Evolutionary conservation across 1,139 yeast species (phyloP).

Genomic region (Geotrichum bryndzae): DNA sequence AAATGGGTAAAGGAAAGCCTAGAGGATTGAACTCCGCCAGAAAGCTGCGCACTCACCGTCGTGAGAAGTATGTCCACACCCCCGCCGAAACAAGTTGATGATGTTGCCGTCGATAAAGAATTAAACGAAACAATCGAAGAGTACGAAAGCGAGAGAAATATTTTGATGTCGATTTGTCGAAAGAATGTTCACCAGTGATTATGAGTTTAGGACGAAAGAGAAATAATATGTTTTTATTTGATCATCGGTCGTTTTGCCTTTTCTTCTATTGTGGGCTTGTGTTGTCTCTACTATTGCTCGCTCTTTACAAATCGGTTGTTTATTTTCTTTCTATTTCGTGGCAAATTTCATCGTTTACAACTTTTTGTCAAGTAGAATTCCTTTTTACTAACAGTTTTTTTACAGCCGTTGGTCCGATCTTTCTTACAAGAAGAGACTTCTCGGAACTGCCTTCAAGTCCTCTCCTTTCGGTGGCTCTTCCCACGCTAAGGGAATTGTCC

Average conservation of each 20-base stretch:
- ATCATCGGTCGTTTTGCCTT: neutral
- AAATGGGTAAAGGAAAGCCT: conserved; percentile 48
- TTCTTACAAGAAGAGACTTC: conserved; percentile 95
- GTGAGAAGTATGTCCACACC: conserved; percentile 66
- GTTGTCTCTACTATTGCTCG: neutral
- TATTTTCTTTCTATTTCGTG: conserved; percentile 1
- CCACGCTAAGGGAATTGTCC: conserved; percentile 99
- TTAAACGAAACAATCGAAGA: neutral
- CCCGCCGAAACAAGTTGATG: neutral
- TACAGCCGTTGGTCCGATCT: conserved; percentile 96
- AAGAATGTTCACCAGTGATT: neutral
- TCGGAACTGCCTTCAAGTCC: conserved; percentile 99
- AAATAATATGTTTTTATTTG: neutral
- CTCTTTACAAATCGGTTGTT: conserved; percentile 21
- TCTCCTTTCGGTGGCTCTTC: conserved; percentile 99
- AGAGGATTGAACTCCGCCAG: conserved; percentile 99
- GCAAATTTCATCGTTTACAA: neutral
- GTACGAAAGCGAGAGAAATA: neutral
- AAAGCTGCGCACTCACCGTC: conserved; percentile 99
- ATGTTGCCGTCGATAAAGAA: neutral
- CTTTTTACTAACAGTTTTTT: conserved; percentile 11
- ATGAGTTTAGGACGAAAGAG: neutral
- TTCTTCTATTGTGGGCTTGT: neutral
- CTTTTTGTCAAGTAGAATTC: too few species aligned
- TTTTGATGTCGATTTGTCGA: neutral